Evolutionary conservation across 805 yeast genomes (phyloP).

Genomic region (Candida golubevii): DNA sequence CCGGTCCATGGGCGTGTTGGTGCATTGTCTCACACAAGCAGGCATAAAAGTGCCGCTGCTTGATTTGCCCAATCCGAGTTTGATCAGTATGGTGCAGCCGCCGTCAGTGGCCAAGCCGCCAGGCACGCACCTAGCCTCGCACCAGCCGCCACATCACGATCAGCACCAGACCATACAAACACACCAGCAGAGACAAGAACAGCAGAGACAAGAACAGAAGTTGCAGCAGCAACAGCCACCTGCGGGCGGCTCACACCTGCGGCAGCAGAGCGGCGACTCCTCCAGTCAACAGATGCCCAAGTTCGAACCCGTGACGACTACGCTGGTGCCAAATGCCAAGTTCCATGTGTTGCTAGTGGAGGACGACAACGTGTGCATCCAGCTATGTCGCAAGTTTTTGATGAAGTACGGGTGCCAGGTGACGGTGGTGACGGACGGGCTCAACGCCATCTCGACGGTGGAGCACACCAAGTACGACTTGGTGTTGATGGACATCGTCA

Average conservation of each 20-base stretch:
- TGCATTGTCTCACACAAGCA: slow-evolving; percentile 46
- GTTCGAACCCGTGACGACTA: slow-evolving; percentile 15
- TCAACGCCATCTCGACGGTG: slow-evolving; percentile 75
- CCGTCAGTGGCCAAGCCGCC: not conserved
- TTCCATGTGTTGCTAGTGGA: slow-evolving; percentile 75
- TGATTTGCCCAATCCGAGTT: slow-evolving; percentile 46
- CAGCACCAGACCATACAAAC: slow-evolving; percentile 7
- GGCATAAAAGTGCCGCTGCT: slow-evolving; percentile 69
- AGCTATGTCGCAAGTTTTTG: slow-evolving; percentile 75
- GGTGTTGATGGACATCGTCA: slow-evolving; percentile 82
- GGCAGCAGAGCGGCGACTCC: slow-evolving; percentile 1
- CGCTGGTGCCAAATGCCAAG: slow-evolving; percentile 35
- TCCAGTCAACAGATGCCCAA: not conserved
- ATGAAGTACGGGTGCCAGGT: slow-evolving; percentile 89
- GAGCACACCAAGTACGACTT: slow-evolving; percentile 70
- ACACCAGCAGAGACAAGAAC: slow-evolving; percentile 1
- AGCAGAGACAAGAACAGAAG: not conserved
- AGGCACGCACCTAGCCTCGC: not conserved
- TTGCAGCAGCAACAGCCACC: not conserved
- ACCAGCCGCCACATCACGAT: slow-evolving; percentile 1
- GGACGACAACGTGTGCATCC: slow-evolving; percentile 79
- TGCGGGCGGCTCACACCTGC: slow-evolving; percentile 2
- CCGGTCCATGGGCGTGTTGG: slow-evolving; percentile 47
- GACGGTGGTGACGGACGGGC: slow-evolving; percentile 88
- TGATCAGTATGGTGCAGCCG: slow-evolving; percentile 21